Evolutionary conservation across 2,329 filamentous ascomycete species (phyloP).

Genomic region (Cladosporium sp.): DNA sequence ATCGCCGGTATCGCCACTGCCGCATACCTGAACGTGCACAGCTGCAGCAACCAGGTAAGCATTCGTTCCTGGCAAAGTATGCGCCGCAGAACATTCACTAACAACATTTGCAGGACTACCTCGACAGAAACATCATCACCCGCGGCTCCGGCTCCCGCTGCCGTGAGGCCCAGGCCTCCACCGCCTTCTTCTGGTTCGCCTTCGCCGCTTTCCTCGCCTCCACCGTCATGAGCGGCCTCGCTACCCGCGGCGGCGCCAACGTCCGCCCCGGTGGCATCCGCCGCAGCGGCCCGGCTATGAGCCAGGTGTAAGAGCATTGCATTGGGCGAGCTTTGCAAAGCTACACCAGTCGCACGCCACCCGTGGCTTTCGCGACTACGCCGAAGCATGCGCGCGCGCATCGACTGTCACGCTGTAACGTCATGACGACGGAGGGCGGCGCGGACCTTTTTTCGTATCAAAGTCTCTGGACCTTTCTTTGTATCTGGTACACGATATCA

Average conservation of each 20-base stretch:
- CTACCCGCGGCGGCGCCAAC: conserved; percentile 46
- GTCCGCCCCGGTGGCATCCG: conserved; percentile 40
- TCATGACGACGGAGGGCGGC: background rate
- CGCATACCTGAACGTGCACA: conserved; percentile 60
- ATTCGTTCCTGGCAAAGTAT: too few relatives aligned
- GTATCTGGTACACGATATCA: conserved; percentile 6
- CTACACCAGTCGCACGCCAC: too few relatives aligned
- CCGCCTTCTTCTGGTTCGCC: conserved; percentile 74
- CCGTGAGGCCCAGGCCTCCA: conserved; percentile 66
- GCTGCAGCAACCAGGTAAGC: conserved; percentile 57
- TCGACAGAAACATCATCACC: conserved; percentile 34
- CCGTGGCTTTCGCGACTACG: background rate
- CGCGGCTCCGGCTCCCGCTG: conserved; percentile 59
- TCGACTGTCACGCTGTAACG: background rate
- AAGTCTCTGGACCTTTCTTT: background rate
- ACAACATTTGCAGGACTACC: conserved; percentile 29
- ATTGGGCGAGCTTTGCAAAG: too few relatives aligned
- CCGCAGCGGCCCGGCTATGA: conserved; percentile 45
- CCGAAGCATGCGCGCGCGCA: background rate
- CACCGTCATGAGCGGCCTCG: conserved; percentile 50
- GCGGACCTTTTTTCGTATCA: conserved; percentile 3
- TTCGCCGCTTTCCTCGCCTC: conserved; percentile 55
- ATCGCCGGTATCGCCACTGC: conserved; percentile 65
- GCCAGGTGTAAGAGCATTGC: conserved; percentile 44
- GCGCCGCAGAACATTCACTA: background rate